Percentiles rank a stretch among this genome's conserved stretches.
These are phyloP conservation scores for Phaeosphaeriaceae sp. DNA, from an alignment of 2,329 filamentous ascomycete genomes.

Conservation along the genomic window DNA sequence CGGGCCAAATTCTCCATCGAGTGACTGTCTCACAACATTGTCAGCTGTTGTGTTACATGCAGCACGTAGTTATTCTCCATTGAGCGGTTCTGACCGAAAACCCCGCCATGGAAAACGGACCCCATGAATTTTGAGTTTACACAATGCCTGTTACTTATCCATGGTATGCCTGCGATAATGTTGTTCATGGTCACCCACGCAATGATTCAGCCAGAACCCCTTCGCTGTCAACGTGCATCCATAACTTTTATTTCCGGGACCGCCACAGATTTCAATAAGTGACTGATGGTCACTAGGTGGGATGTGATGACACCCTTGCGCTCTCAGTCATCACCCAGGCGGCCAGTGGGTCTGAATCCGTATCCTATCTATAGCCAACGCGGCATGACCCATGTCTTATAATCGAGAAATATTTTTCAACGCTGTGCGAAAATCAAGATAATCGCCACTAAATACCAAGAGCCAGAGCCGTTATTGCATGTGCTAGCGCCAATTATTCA, in stretches of 20 bases:
- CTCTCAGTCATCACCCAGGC: not conserved
- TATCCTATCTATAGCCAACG: not conserved
- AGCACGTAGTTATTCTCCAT: not conserved
- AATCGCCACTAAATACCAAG: not conserved
- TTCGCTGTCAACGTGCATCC: not conserved
- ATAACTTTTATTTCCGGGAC: not conserved
- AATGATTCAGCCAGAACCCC: not conserved
- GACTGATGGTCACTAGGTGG: not conserved
- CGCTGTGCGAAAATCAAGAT: not conserved
- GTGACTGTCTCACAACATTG: not conserved
- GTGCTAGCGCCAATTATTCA: not conserved
- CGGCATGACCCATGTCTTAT: not conserved
- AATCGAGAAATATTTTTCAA: not conserved
- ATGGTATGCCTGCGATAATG: not conserved
- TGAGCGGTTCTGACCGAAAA: not conserved
- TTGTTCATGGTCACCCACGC: not conserved
- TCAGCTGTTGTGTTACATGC: not conserved
- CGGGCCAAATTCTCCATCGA: not conserved
- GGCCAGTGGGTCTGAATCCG: not conserved
- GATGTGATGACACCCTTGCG: not conserved
- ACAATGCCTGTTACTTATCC: not conserved
- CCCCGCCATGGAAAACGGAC: not conserved
- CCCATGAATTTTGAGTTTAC: not conserved
- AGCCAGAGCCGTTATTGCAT: not conserved
- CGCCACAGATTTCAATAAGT: not conserved